These are phyloP conservation scores for Xylaria hypoxylon DNA, from an alignment of 2,329 filamentous ascomycete species.

Conservation along the genomic window DNA sequence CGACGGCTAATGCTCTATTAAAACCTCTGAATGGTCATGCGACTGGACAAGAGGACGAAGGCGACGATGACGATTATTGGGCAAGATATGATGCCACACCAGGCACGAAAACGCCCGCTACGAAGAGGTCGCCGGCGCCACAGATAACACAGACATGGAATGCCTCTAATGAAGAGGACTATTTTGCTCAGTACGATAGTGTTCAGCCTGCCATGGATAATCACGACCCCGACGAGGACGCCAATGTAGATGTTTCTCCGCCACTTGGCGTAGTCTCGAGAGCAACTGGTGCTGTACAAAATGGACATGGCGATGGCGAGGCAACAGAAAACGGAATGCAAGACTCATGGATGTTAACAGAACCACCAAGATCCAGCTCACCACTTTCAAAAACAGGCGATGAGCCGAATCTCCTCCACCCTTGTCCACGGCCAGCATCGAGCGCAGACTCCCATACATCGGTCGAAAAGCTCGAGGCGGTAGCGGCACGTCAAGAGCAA, in stretches of 20 bases:
- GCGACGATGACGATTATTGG: conserved; percentile 81
- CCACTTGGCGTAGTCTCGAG: conserved; percentile 51
- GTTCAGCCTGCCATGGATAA: conserved; percentile 85
- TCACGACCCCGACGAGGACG: conserved; percentile 81
- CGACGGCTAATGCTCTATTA: conserved; percentile 36
- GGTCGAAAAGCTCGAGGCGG: conserved; percentile 71
- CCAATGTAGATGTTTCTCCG: conserved; percentile 53
- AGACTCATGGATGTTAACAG: conserved; percentile 59
- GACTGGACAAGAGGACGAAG: conserved; percentile 56
- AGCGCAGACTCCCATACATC: conserved; percentile 69
- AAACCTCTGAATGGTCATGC: conserved; percentile 23
- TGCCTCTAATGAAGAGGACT: conserved; percentile 71
- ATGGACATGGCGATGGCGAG: conserved; percentile 45
- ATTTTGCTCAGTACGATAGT: conserved; percentile 80
- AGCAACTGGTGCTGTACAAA: conserved; percentile 41
- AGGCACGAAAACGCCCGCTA: conserved; percentile 69
- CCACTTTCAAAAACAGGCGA: conserved; percentile 52
- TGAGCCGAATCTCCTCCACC: conserved; percentile 57
- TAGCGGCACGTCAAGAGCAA: conserved; percentile 67
- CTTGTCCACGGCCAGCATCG: conserved; percentile 69
- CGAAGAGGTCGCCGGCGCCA: conserved; percentile 73
- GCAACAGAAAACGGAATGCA: conserved; percentile 53
- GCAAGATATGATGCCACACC: conserved; percentile 80
- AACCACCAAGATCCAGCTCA: conserved; percentile 56
- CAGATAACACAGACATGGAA: conserved; percentile 49